Conservation (phyloP, 257 asterid genomes). For the Solanum etuberosum region DNA sequence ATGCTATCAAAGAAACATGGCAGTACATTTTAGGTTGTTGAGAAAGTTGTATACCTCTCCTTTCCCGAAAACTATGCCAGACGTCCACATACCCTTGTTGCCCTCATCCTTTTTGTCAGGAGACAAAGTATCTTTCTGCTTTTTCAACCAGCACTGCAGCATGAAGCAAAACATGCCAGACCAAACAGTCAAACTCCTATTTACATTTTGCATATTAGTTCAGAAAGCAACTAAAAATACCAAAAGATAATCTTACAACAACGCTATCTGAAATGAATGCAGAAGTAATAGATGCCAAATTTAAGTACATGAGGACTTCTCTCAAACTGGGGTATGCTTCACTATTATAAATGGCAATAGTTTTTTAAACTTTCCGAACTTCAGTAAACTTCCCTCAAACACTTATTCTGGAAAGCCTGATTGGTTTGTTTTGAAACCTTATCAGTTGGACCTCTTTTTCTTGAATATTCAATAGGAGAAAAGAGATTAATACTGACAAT, state of each 20-base stretch:
- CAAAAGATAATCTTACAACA: not conserved
- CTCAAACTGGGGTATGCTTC: not conserved
- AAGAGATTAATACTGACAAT: not conserved
- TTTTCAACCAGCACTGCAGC: slow-evolving; percentile 92
- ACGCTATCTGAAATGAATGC: not conserved
- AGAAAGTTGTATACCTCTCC: slow-evolving; percentile 59
- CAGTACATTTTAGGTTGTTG: not conserved
- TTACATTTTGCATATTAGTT: not conserved
- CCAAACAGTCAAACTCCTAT: not conserved
- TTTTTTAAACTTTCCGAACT: not conserved
- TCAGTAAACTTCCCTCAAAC: not conserved
- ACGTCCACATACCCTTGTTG: slow-evolving; percentile 63
- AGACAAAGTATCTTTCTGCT: slow-evolving; percentile 62
- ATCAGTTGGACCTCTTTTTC: not conserved
- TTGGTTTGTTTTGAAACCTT: not conserved
- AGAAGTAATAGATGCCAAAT: not conserved
- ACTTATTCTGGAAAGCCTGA: not conserved
- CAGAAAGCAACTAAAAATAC: not conserved
- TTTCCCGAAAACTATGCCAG: slow-evolving; percentile 71
- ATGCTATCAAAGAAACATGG: not conserved
- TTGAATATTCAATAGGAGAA: not conserved
- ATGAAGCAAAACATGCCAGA: not conserved
- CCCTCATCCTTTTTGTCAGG: slow-evolving; percentile 54
- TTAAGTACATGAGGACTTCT: not conserved
- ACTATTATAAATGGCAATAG: not conserved